Evolutionary conservation across 106 monocot genomes (phyloP).

Genomic region (Dactylorhiza incarnata): DNA sequence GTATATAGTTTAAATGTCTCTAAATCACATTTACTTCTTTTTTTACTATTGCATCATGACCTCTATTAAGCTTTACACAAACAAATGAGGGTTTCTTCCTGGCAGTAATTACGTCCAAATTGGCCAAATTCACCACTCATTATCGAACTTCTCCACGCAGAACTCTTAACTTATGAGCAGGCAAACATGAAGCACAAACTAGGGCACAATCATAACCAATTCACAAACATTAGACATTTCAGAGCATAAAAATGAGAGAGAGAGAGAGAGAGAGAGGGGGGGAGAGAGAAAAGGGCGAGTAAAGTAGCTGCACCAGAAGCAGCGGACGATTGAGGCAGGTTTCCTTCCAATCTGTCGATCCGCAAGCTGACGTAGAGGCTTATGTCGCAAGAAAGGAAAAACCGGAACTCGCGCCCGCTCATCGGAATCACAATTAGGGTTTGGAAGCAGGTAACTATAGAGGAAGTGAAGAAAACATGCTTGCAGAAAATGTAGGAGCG

Average conservation of each 20-base stretch:
- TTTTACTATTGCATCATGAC: too few species aligned
- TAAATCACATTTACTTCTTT: too few species aligned
- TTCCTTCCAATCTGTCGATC: constrained; percentile 68
- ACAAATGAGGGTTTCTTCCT: neutral
- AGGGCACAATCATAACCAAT: neutral
- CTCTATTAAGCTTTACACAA: too few species aligned
- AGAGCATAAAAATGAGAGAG: neutral
- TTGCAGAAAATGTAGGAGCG: too few species aligned
- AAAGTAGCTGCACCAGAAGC: constrained; percentile 9
- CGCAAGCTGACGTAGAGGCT: constrained; percentile 85
- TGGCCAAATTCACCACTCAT: neutral
- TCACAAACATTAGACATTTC: neutral
- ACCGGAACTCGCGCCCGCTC: constrained; percentile 64
- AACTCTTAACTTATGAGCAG: neutral
- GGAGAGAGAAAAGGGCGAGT: neutral
- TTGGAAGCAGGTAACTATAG: neutral
- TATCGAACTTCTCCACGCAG: neutral
- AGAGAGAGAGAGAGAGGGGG: too few species aligned
- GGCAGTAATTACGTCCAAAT: neutral
- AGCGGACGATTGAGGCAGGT: constrained; percentile 24
- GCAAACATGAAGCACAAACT: neutral
- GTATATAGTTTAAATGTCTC: too few species aligned
- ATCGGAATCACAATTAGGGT: constrained; percentile 11
- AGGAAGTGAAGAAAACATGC: neutral
- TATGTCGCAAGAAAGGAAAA: constrained; percentile 97